Evolutionary conservation across 345 rosid genomes (phyloP).

Genomic region (Iberis pinnata): DNA sequence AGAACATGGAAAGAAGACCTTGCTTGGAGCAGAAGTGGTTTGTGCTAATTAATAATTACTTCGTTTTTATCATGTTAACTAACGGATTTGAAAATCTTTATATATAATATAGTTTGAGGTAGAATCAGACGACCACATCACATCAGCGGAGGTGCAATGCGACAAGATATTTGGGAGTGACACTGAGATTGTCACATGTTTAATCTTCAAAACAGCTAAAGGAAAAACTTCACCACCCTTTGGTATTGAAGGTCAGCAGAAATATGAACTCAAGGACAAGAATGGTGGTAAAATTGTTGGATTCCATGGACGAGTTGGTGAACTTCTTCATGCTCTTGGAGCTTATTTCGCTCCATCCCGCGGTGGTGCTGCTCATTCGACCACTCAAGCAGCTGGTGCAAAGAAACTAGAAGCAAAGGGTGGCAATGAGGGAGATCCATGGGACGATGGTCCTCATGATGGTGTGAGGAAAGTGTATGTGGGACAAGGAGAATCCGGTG

Average conservation of each 20-base stretch:
- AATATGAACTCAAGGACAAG: conserved; percentile 24
- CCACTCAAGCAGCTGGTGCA: neutral
- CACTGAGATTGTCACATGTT: conserved; percentile 17
- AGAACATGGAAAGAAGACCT: conserved; percentile 24
- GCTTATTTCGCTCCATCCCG: conserved; percentile 24
- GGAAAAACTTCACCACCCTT: conserved; percentile 23
- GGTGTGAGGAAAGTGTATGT: conserved; percentile 19
- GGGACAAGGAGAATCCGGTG: conserved; percentile 24
- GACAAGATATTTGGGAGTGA: conserved; percentile 25
- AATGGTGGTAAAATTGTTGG: conserved; percentile 26
- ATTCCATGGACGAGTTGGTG: conserved; percentile 26
- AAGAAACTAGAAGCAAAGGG: conserved; percentile 26
- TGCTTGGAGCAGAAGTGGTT: conserved; percentile 27
- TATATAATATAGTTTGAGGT: conserved; percentile 27
- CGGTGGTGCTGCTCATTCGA: neutral
- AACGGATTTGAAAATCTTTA: too few relatives aligned
- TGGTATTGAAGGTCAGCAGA: conserved; percentile 20
- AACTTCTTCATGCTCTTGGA: conserved; percentile 29
- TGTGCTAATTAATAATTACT: neutral
- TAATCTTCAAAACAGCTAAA: conserved; percentile 27
- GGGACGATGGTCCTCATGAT: conserved; percentile 28
- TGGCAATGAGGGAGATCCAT: conserved; percentile 20
- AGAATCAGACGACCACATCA: conserved; percentile 29
- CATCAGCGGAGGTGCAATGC: conserved; percentile 24
- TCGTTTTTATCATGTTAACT: too few relatives aligned